Base-by-base conservation (phyloP, 192 early-diverging fungal species). In the Podila horticola region DNA sequence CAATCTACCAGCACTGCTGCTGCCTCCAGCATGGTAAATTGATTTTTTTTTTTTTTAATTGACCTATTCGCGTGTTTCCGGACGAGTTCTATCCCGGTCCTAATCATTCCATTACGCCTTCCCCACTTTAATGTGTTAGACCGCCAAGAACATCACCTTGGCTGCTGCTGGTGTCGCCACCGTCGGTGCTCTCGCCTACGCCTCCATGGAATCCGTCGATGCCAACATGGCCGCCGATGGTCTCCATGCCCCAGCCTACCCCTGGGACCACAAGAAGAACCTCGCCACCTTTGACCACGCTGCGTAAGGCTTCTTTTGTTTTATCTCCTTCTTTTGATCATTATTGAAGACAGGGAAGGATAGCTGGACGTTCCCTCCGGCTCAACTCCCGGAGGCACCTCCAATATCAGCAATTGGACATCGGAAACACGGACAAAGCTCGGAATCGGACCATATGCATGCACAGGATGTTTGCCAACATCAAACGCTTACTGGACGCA, bases 271-370 rank as follows among this genome's bases (percentile, higher is more conserved):
- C 85, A 90, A 91, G 67, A 90, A 87, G 71, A 88, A 89, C 72
- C 86, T 93, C 67, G 91, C 91, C 71, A 96, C 96, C 52, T 99
- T 93, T 87, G 97, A 99, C 83, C 97, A 98, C 71, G 93, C 94
- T 68, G 82, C 93, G 94, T 95, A 90, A 75, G 88, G 55, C 30
- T 19, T 20, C 26, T 13, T 61, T 61, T 61, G 12, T 33, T 61
- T 61, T 61, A 22, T 28, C 17, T 61, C 59, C 29, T 61, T 11
- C 8, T 22, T 26, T 24, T 55, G 5, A 11, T 55, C 52, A 55
- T 3, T 24, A 26, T 1, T 26, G n/a, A 55, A 9, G 20, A 55
- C 22, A 2, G 12, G n/a, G 24, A 55, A 24, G 20, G 52, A 55
- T n/a, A 24, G 22, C 22, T 45, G 41, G 41, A 45, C 41, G 15